Evolutionary conservation across 345 rosid species (phyloP), one percentile per base, ranked within the genome.

Genomic region (Melaleuca alternifolia): DNA sequence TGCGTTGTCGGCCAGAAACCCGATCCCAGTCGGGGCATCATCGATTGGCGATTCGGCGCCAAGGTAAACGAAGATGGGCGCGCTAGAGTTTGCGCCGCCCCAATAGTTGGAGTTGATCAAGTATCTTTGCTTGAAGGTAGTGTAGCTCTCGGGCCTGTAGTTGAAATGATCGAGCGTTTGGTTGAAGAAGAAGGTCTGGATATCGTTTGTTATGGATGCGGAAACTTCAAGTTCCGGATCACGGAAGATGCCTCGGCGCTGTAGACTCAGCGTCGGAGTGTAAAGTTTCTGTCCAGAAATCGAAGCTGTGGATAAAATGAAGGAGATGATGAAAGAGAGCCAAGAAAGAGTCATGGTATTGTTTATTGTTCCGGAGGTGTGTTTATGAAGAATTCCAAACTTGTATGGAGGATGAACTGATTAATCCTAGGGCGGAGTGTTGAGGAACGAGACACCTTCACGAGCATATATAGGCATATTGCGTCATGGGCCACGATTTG

Each of bases 21-120:
- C 79, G 1, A 71, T 16, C 48, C 0, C 24, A 0, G 23, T 71
- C 48, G 23, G 46, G 1, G 11, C 41, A 33, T 3, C 4, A 5
- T 71, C 79, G 10, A 71, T 71, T 33, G 79, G 7, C 13, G 12
- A 37, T 71, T 71, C 79, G 18, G 46, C 79, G 9, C 79, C 79
- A 24, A 71, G 48, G 48, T 33, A 71, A 71, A 33, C 24, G 23
- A 71, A 71, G 79, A 71, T 71, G 24, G 79, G 79, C 24, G 79
- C 48, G 37, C 79, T 71, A 18, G 79, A 71, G 37, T 71, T 71
- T 21, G 48, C 48, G 1, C 79, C 79, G 18, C 48, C 79, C 77
- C 79, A 71, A 10, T 71, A 33, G 10, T 20, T 33, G 10, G 48
- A 71, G 48, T 71, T 41, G 21, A 71, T 71, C 79, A 71, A 71